Conservation (phyloP, 371 early-diverging fungal species). For the Ordospora colligata region DNA sequence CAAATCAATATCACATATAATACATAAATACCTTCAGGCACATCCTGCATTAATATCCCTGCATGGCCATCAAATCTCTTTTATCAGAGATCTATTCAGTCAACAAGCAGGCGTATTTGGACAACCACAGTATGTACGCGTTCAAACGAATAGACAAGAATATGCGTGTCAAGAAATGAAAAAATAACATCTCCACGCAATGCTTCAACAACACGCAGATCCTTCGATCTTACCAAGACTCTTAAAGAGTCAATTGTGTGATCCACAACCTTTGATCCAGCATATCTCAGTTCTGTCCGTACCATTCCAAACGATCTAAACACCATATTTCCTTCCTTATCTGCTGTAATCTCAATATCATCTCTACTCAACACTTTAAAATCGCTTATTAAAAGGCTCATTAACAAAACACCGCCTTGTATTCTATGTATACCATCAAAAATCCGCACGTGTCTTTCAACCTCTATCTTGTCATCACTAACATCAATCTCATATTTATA, state of each 20-base stretch:
- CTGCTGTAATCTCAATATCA: background rate
- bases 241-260: background rate
- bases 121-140: background rate
- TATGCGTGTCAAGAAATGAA: constrained; percentile 12
- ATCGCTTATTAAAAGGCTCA: background rate
- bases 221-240: background rate
- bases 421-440: background rate
- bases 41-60: background rate
- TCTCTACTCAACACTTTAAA: background rate
- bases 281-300: background rate
- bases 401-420: background rate
- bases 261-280: background rate
- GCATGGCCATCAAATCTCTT: too few species aligned
- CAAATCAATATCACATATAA: constrained; percentile 4
- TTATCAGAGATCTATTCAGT: too few species aligned
- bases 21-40: background rate
- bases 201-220: background rate
- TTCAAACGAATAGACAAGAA: constrained; percentile 16
- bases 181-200: constrained; percentile 7
- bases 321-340: background rate
- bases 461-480: background rate
- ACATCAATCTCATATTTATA: background rate
- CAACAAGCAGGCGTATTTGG: background rate
- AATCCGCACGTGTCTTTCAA: background rate
- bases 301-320: background rate